Evolutionary conservation across 2,329 filamentous ascomycete genomes (phyloP).

Genomic region (Rachicladosporium sp.): DNA sequence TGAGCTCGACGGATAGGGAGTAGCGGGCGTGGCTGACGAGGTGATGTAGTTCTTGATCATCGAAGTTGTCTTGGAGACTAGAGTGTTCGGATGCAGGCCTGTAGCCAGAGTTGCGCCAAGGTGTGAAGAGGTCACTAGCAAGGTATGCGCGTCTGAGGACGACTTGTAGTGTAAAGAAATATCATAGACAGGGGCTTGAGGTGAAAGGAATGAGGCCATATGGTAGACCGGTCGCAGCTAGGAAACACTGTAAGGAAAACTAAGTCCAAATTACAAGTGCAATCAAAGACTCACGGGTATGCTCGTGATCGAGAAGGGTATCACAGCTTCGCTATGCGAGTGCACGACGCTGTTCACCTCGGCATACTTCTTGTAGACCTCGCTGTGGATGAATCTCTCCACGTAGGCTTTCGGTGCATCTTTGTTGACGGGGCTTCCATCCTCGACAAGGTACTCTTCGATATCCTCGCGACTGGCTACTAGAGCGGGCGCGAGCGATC

Average conservation of each 20-base stretch:
- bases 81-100: constrained; percentile 17
- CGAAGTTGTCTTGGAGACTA: constrained; percentile 16
- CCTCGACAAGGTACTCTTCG: constrained; percentile 32
- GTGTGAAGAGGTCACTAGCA: constrained; percentile 23
- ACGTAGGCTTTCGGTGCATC: constrained; percentile 21
- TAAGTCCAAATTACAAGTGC: constrained; percentile 3
- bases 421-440: constrained; percentile 22
- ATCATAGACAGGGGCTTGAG: constrained; percentile 23
- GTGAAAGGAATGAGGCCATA: constrained; percentile 33
- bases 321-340: constrained; percentile 29
- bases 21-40: constrained; percentile 9
- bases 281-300: constrained; percentile 22
- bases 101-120: constrained; percentile 23
- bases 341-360: constrained; percentile 33
- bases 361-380: constrained; percentile 33
- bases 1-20: constrained; percentile 13
- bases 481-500: constrained; percentile 31
- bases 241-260: too few relatives aligned
- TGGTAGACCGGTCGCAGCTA: constrained; percentile 28
- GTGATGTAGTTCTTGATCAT: constrained; percentile 21
- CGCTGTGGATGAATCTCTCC: constrained; percentile 33
- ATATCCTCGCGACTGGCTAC: constrained; percentile 30
- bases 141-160: constrained; percentile 17
- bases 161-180: constrained; percentile 20
- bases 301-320: constrained; percentile 31